A percentile compares a stretch with the other conserved stretches of the same genome.
Conservation (phyloP, 345 rosid genomes). For the Arabidopsis suecica region DNA sequence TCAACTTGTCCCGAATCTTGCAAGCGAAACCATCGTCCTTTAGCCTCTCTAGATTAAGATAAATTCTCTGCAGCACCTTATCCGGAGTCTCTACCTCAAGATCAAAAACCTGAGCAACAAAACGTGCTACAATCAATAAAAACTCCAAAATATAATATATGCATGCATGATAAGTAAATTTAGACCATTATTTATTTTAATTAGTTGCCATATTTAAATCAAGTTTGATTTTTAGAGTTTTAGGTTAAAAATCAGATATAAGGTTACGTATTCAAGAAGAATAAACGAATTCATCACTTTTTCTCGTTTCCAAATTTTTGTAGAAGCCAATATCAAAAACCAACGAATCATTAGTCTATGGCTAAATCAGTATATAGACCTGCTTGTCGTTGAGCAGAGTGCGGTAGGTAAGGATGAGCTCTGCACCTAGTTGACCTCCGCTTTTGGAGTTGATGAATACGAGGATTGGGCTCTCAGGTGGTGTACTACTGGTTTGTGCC, state of each 20-base stretch:
- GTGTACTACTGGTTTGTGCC: slow-evolving; percentile 4
- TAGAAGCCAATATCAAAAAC: neutral
- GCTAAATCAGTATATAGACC: slow-evolving; percentile 42
- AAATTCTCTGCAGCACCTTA: slow-evolving; percentile 58
- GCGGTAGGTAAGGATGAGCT: slow-evolving; percentile 71
- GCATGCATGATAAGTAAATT: neutral
- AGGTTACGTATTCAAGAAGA: neutral
- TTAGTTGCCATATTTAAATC: neutral
- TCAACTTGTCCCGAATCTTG: slow-evolving; percentile 57
- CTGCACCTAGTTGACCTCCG: slow-evolving; percentile 88
- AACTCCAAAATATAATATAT: slow-evolving; percentile 5
- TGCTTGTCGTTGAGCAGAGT: slow-evolving; percentile 62
- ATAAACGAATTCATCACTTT: neutral
- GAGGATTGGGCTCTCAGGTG: slow-evolving; percentile 68
- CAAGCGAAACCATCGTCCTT: slow-evolving; percentile 56
- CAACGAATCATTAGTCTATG: neutral
- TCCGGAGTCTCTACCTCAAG: slow-evolving; percentile 74
- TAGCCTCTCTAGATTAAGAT: slow-evolving; percentile 65
- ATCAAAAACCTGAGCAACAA: slow-evolving; percentile 70
- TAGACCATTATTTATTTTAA: neutral
- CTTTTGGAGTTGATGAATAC: slow-evolving; percentile 89
- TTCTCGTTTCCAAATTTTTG: neutral
- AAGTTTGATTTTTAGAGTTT: neutral
- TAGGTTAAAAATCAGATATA: neutral
- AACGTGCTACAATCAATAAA: slow-evolving; percentile 12